Evolutionary conservation across 805 yeast species (phyloP).

Genomic region (Candida schatavii): DNA sequence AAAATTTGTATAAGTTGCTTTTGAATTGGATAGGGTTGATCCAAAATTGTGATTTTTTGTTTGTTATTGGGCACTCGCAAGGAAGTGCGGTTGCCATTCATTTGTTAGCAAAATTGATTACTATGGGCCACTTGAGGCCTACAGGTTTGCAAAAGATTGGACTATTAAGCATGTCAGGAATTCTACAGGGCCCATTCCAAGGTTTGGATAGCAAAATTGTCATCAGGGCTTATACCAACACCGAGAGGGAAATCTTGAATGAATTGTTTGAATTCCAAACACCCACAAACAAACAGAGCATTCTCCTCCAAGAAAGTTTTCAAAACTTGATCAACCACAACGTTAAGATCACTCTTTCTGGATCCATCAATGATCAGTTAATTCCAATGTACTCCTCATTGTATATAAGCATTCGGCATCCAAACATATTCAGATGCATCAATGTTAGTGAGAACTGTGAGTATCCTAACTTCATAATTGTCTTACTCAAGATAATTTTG

Average conservation of each 20-base stretch:
- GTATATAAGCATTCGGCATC: conserved; percentile 28
- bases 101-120: conserved; percentile 21
- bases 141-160: conserved; percentile 23
- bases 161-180: conserved; percentile 35
- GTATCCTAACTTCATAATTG: conserved; percentile 25
- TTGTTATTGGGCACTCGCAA: conserved; percentile 31
- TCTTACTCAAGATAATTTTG: conserved; percentile 25
- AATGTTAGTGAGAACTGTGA: conserved; percentile 15
- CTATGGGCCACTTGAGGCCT: conserved; percentile 2
- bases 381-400: conserved; percentile 35
- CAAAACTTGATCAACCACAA: conserved; percentile 18
- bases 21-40: conserved; percentile 32
- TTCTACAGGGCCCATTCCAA: conserved; percentile 27
- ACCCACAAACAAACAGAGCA: conserved; percentile 15
- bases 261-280: conserved; percentile 36
- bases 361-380: conserved; percentile 33
- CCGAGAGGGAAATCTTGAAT: conserved; percentile 34
- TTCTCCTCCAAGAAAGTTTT: conserved; percentile 18
- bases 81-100: conserved; percentile 33
- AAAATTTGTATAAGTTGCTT: conserved; percentile 22
- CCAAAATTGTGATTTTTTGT: conserved; percentile 28
- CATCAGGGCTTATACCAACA: conserved; percentile 32
- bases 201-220: conserved; percentile 36
- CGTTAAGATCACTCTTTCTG: conserved; percentile 36
- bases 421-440: conserved; percentile 33